These are phyloP conservation scores for Geotrichum cucujoidarum DNA, from an alignment of 1,139 yeast species.

Conservation along the genomic window DNA sequence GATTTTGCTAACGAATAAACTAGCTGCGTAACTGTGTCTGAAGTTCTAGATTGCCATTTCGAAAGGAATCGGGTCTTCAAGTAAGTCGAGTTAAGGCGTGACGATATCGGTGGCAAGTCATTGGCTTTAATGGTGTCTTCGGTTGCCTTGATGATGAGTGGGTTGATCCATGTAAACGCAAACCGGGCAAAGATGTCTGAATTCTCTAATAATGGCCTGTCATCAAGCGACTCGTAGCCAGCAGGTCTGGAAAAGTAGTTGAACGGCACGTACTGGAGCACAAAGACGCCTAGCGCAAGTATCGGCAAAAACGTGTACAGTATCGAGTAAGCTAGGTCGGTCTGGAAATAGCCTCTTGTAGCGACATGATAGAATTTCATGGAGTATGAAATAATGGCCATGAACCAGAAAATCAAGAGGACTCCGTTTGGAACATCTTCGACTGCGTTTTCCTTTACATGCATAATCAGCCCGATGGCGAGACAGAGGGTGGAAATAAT, in stretches of 20 bases:
- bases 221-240: slow-evolving; percentile 11
- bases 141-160: slow-evolving; percentile 74
- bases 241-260: slow-evolving; percentile 16
- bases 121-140: slow-evolving; percentile 58
- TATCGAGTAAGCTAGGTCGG: slow-evolving; percentile 11
- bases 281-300: slow-evolving; percentile 9
- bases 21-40: slow-evolving; percentile 52
- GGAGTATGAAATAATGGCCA: slow-evolving; percentile 43
- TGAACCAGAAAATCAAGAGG: slow-evolving; percentile 68
- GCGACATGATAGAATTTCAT: slow-evolving; percentile 42
- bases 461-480: slow-evolving; percentile 49
- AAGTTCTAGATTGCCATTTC: slow-evolving; percentile 51
- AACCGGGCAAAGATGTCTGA: slow-evolving; percentile 75
- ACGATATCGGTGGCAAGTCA: slow-evolving; percentile 76
- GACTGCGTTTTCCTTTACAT: slow-evolving; percentile 66
- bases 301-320: slow-evolving; percentile 15
- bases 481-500: slow-evolving; percentile 41
- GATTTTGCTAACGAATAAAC: slow-evolving; percentile 54
- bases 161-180: slow-evolving; percentile 84
- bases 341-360: slow-evolving; percentile 11
- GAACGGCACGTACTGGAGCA: slow-evolving; percentile 19
- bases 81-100: slow-evolving; percentile 51
- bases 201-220: slow-evolving; percentile 42
- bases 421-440: slow-evolving; percentile 59
- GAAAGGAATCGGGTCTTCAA: slow-evolving; percentile 44